Evolutionary conservation across 176 grass and related monocot species (phyloP).

Genomic region (bread wheat (Triticum aestivum)): IWGSC_CS_RefSeq_v2.1 NC_057800.1:715485865-715486364

Average conservation of each 20-base stretch:
- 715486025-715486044: too few species aligned
- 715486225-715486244: background rate
- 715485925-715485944: too few species aligned
- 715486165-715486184: background rate
- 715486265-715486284: background rate
- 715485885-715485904: too few species aligned
- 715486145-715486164: background rate
- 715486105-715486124: background rate
- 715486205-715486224: background rate
- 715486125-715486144: background rate
- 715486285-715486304: background rate
- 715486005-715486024: too few species aligned
- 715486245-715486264: background rate
- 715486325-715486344: background rate
- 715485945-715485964: too few species aligned
- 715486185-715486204: background rate
- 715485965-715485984: too few species aligned
- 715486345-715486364: background rate
- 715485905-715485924: too few species aligned
- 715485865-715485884: too few species aligned
- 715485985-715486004: too few species aligned
- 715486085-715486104: background rate
- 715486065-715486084: too few species aligned
- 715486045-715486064: too few species aligned
- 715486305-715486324: background rate